Base-by-base conservation (phyloP, 2,329 filamentous ascomycete genomes). In the Sporothrix mexicana region DNA sequence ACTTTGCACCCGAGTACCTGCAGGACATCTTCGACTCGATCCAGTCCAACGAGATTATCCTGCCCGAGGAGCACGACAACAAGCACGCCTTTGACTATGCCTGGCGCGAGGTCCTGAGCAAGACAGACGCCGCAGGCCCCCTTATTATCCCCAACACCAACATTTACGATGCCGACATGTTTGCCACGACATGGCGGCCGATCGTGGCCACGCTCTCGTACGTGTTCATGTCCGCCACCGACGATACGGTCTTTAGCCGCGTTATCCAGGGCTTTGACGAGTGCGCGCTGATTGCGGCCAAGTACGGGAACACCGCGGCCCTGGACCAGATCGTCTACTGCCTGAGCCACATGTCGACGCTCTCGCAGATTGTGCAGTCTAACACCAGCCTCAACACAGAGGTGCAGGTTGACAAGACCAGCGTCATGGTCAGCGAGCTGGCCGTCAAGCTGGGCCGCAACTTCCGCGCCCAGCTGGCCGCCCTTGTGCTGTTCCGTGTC, bases 211-310 rank as follows among this genome's bases (percentile, higher is more conserved):
- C 97, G 0, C 85, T 99, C 71, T 97, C 96, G 13, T 99, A 98
- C 79, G 96, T 99, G 3, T 99, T 99, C 84, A 97, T 98, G 92
- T 98, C 95, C 49, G 97, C 97, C 17, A 97, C 94, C 0, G 97
- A 99, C 79, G 96, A 99, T 80, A 88, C 95, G 0, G 96, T 99
- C 2, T 99, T 97, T 80, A 93, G 93, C 49, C 90, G 96, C 74
- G 93, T 99, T 20, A 94, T 98, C 41, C 93, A 93, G 66, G 96
- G 96, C 1, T 99, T 99, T 78, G 94, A 97, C 77, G 95, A 99
- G 81, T 98, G 95, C 80, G 95, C 96, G 20, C 92, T 93, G 74
- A 97, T 99, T 76, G 95, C 96, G 6, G 91, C 93, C 8, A 93
- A 90, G 78, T 95, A 98, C 81, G 88, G 88, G 13, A 87, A 97